Base-by-base conservation (phyloP, 768 basidiomycete species). In the Russula emetica region DNA sequence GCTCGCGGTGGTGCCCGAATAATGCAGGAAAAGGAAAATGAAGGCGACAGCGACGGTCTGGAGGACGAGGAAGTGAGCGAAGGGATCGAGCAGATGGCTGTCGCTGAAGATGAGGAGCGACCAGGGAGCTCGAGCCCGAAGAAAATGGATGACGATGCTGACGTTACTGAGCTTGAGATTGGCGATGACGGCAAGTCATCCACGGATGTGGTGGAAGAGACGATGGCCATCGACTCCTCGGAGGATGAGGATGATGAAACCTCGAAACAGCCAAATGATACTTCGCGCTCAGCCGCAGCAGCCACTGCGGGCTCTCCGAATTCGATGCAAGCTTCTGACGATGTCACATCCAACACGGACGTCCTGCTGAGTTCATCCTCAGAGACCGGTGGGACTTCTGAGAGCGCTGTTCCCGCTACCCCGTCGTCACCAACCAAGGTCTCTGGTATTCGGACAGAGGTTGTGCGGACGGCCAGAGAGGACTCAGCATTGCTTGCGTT, bases 1-100 rank as follows among this genome's bases (percentile, higher is more conserved):
- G 80, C 85, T 13, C 77, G 83, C 66, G 71, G 71, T 40, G 84
- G 83, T 44, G 79, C 77, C 64, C 78, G 76, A 50, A 28, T 45
- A 4, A 28, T 42, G 22, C 63, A 55, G 40, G 60, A 20, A 63
- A 69, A 66, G 30, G 70, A 63, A 20, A 68, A 20, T 47, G 66
- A 62, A 47, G 71, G 24, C 0, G 34, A 55, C 13, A 38, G 24
- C 14, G 60, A 69, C n/a, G 62, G 68, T 61, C 66, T 64, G 5
- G 55, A 64, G 52, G 72, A 69, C 9, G 71, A 67, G 38, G 38
- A 40, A 18, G 16, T 22, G 68, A 57, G 56, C 30, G 66, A 36
- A 34, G 42, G 24, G 68, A 57, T 57, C 32, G 67, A 72, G 18
- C 70, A 70, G 51, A 66, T 65, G 11, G 66, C 60, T 7, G 11